phyloP scores from a whole-genome alignment of 208 protist genomes.

The Balamuthia mandrillaris region DNA sequence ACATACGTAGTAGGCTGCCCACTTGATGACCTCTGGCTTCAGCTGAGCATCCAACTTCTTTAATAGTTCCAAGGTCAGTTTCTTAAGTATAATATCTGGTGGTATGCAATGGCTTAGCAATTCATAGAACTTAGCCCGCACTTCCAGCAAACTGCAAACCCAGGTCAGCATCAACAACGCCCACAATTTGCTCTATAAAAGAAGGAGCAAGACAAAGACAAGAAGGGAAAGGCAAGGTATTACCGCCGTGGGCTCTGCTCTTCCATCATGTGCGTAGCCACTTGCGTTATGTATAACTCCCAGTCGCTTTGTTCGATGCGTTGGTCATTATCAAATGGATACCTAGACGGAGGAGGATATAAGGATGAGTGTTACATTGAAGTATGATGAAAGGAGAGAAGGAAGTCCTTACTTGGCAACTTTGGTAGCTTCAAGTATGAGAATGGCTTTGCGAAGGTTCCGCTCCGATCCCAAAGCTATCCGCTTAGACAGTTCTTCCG shows the following conservation, averaged over 20 bases:
- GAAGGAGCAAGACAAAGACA: too few relatives aligned
- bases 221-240: too few relatives aligned
- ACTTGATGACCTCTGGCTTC: slow-evolving; percentile 80
- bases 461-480: slow-evolving; percentile 79
- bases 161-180: background rate
- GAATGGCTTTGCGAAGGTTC: slow-evolving; percentile 93
- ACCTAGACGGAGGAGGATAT: background rate
- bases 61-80: slow-evolving; percentile 81
- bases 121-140: slow-evolving; percentile 95
- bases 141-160: slow-evolving; percentile 74
- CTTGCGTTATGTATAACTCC: slow-evolving; percentile 87
- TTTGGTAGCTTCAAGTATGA: slow-evolving; percentile 93
- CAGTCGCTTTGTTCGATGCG: slow-evolving; percentile 79
- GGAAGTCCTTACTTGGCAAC: slow-evolving; percentile 59
- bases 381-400: background rate
- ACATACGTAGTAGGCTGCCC: slow-evolving; percentile 84
- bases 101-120: slow-evolving; percentile 97
- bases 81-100: slow-evolving; percentile 87
- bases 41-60: slow-evolving; percentile 71
- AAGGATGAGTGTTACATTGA: background rate
- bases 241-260: slow-evolving; percentile 88
- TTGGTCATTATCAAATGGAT: slow-evolving; percentile 43
- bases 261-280: slow-evolving; percentile 83
- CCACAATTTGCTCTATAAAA: too few relatives aligned
- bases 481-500: slow-evolving; percentile 65